phyloP scores from a whole-genome alignment of 116 monocot genomes.

The Trichopus zeylanicus region DNA sequence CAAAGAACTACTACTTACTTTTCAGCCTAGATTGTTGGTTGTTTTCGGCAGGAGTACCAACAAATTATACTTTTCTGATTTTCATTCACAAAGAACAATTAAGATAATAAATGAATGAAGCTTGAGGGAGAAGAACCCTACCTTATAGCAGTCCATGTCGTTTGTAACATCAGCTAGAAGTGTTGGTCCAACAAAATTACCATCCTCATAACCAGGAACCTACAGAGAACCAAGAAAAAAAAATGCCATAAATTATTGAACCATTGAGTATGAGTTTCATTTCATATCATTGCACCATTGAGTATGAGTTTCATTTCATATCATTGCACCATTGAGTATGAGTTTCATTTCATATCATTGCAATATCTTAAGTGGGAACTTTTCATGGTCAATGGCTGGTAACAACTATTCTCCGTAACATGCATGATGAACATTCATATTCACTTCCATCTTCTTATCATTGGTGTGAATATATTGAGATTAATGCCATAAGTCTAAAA shows the following conservation, averaged over 20 bases:
- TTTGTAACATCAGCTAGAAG: slow-evolving; percentile 66
- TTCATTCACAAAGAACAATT: background rate
- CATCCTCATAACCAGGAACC: slow-evolving; percentile 80
- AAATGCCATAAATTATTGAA: background rate
- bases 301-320: too few relatives aligned
- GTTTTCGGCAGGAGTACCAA: too few relatives aligned
- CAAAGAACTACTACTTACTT: too few relatives aligned
- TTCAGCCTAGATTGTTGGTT: too few relatives aligned
- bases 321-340: too few relatives aligned
- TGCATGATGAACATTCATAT: background rate
- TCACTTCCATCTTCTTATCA: background rate
- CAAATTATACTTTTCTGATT: background rate
- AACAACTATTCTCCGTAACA: background rate
- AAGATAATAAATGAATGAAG: background rate
- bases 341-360: too few relatives aligned
- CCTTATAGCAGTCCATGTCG: slow-evolving; percentile 94
- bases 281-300: too few relatives aligned
- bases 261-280: too few relatives aligned
- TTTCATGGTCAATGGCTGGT: background rate
- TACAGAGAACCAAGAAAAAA: slow-evolving; percentile 13
- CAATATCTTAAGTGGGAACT: too few relatives aligned
- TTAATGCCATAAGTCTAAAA: background rate
- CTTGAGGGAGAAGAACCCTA: slow-evolving; percentile 11
- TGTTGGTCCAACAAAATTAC: slow-evolving; percentile 96
- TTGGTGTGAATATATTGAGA: background rate